Conservation (phyloP, 1,284 basidiomycete species). For the Austroboletus rostrupii region DNA sequence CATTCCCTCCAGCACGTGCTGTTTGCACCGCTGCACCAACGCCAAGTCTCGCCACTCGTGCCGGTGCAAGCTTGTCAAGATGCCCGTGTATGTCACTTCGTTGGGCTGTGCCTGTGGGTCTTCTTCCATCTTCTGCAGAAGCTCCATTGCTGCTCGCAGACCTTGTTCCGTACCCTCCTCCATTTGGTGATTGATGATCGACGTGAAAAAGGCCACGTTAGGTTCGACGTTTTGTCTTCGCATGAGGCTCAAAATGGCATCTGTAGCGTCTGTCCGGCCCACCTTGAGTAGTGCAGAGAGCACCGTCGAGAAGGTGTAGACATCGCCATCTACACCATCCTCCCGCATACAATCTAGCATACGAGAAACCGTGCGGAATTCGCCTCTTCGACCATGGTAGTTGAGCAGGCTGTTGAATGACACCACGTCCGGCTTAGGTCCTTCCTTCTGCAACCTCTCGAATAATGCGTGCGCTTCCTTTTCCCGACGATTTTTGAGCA, state of each 20-base stretch:
- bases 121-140: constrained; percentile 70
- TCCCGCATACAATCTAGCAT: constrained; percentile 54
- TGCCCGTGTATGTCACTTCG: constrained; percentile 68
- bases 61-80: constrained; percentile 60
- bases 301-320: constrained; percentile 78
- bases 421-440: constrained; percentile 64
- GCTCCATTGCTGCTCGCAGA: constrained; percentile 58
- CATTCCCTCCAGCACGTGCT: constrained; percentile 60
- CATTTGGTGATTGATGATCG: constrained; percentile 72
- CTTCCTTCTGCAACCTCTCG: constrained; percentile 42
- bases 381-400: constrained; percentile 55
- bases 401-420: constrained; percentile 77
- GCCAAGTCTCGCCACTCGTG: constrained; percentile 42
- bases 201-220: constrained; percentile 68
- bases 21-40: constrained; percentile 42
- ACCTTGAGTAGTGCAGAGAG: constrained; percentile 69
- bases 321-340: constrained; percentile 59
- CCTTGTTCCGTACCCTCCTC: constrained; percentile 48
- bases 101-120: constrained; percentile 56
- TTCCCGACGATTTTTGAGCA: constrained; percentile 45
- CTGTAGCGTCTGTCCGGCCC: constrained; percentile 62
- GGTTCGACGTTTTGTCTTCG: constrained; percentile 65
- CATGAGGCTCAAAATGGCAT: constrained; percentile 67
- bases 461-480: constrained; percentile 47
- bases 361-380: constrained; percentile 56